Evolutionary conservation across 192 early-diverging fungal species (phyloP).

Genomic region (Coemansia sp.): DNA sequence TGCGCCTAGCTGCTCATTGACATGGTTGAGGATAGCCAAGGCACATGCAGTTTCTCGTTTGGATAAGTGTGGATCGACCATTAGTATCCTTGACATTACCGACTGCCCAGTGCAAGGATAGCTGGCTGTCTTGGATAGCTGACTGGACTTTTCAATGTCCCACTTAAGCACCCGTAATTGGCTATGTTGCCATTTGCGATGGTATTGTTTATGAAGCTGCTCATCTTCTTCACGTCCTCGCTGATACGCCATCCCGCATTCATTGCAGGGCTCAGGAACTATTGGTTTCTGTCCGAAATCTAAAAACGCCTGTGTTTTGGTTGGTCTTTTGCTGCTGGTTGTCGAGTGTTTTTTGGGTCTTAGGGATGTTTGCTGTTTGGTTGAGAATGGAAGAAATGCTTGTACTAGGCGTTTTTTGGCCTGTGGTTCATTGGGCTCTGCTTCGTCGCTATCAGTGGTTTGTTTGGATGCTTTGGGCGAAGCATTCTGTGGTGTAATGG

Average conservation of each 20-base stretch:
- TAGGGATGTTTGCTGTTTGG: not conserved
- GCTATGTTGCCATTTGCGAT: slow-evolving; percentile 29
- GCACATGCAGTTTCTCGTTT: slow-evolving; percentile 33
- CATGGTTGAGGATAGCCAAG: slow-evolving; percentile 35
- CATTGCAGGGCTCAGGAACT: slow-evolving; percentile 20
- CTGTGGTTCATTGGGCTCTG: too few relatives aligned
- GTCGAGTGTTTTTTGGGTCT: not conserved
- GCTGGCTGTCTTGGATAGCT: not conserved
- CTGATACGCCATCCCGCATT: slow-evolving; percentile 53
- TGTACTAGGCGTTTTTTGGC: slow-evolving; percentile 35
- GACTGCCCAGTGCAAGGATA: too few relatives aligned
- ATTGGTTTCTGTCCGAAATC: slow-evolving; percentile 51
- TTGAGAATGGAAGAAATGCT: slow-evolving; percentile 13
- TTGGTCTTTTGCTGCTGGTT: not conserved
- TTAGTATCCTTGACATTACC: slow-evolving; percentile 8
- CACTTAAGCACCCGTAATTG: slow-evolving; percentile 20
- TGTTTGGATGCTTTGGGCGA: too few relatives aligned
- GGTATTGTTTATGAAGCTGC: slow-evolving; percentile 31
- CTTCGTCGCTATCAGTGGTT: too few relatives aligned
- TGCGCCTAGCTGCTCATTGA: slow-evolving; percentile 51
- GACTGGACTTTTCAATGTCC: slow-evolving; percentile 2
- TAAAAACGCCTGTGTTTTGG: slow-evolving; percentile 48
- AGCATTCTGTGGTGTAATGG: too few relatives aligned
- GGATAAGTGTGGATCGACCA: slow-evolving; percentile 20
- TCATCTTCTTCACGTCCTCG: slow-evolving; percentile 50